A percentile compares a stretch with the other conserved stretches of the same genome.
Evolutionary conservation across 768 basidiomycete genomes (phyloP).

Genomic region (Dioszegia aurantiaca): DNA sequence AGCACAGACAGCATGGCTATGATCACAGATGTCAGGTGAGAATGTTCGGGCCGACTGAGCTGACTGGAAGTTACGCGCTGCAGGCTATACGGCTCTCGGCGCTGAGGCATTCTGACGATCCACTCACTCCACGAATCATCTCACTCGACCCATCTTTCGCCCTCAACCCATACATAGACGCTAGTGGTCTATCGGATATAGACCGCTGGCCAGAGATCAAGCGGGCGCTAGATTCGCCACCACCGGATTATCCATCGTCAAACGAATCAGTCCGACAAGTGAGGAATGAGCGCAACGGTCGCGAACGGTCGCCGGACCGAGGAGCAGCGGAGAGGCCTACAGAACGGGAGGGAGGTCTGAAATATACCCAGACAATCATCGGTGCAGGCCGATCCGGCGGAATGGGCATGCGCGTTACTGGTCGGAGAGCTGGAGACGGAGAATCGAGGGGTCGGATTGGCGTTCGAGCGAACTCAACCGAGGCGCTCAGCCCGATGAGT

Average conservation of each 20-base stretch:
- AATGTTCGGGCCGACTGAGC: background rate
- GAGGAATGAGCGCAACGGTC: constrained; percentile 21
- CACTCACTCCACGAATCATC: constrained; percentile 76
- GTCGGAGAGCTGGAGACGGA: constrained; percentile 30
- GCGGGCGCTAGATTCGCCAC: constrained; percentile 57
- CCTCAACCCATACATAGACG: constrained; percentile 77
- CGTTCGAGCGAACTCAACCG: constrained; percentile 12
- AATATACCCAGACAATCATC: constrained; percentile 86
- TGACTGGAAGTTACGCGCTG: constrained; percentile 62
- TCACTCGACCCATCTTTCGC: constrained; percentile 70
- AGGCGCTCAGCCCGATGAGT: constrained; percentile 16
- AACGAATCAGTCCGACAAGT: constrained; percentile 48
- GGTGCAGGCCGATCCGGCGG: constrained; percentile 66
- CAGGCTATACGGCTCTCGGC: constrained; percentile 82
- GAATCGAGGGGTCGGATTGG: constrained; percentile 14
- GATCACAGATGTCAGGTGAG: constrained; percentile 50
- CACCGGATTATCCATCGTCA: constrained; percentile 61
- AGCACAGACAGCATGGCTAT: constrained; percentile 42
- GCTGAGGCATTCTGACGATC: constrained; percentile 82
- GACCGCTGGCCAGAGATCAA: constrained; percentile 82
- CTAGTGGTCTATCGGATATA: constrained; percentile 72
- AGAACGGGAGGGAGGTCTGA: constrained; percentile 58
- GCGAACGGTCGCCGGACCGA: background rate
- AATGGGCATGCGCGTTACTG: constrained; percentile 72
- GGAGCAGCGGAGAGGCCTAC: constrained; percentile 7